Conservation (phyloP, 176 grass and related monocot genomes). For the Thalia dealbata region DNA sequence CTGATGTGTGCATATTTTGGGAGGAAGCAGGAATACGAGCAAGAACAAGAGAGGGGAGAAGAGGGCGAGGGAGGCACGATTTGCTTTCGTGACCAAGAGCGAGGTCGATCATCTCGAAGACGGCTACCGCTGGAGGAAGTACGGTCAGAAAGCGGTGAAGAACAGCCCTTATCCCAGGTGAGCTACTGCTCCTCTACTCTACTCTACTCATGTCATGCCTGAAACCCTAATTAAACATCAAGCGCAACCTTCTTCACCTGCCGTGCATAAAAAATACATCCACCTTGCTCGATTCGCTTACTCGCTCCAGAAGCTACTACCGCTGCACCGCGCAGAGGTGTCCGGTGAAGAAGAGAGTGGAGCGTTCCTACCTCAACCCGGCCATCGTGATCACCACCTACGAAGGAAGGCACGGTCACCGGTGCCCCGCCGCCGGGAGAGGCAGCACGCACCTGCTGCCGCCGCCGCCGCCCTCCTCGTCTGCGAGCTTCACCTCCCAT, state of each 20-base stretch:
- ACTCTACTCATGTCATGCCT: no score
- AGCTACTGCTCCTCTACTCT: no score
- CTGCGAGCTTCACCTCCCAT: conserved; percentile 7
- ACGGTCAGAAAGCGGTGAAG: conserved; percentile 99
- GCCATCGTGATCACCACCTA: conserved; percentile 90
- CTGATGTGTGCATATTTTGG: neutral
- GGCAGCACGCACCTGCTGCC: conserved; percentile 68
- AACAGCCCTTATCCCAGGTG: conserved; percentile 98
- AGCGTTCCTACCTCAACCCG: conserved; percentile 74
- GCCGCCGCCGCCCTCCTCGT: conserved; percentile 18
- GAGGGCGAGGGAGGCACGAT: conserved; percentile 53
- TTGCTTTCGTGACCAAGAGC: conserved; percentile 97
- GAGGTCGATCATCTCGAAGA: conserved; percentile 98
- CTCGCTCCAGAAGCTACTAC: conserved; percentile 77
- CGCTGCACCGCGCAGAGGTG: conserved; percentile 96
- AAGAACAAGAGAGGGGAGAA: conserved; percentile 62
- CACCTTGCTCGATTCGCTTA: neutral
- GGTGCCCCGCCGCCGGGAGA: conserved; percentile 51
- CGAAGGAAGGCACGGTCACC: conserved; percentile 85
- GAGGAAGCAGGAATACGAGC: conserved; percentile 28
- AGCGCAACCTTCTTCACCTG: no score
- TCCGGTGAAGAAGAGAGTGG: conserved; percentile 91
- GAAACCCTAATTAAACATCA: neutral
- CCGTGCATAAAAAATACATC: no score
- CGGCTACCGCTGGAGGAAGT: conserved; percentile 96